Conservation (phyloP, 257 asterid genomes). For the Oldenlandia corymbosa region DNA sequence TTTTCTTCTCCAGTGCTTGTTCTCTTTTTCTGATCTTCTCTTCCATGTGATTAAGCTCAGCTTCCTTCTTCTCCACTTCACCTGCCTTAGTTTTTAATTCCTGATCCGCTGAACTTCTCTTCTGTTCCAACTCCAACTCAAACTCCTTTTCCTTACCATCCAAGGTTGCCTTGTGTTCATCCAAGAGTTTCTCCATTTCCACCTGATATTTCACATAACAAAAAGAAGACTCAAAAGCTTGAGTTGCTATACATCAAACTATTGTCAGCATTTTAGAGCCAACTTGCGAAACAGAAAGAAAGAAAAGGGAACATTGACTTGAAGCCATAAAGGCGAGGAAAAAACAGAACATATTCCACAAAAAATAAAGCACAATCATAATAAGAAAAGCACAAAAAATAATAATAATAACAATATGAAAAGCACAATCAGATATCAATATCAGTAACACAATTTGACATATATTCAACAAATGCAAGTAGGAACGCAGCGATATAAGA, state of each 20-base stretch:
- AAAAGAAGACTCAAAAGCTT: conserved; percentile 4
- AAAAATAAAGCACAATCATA: no score
- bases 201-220: conserved; percentile 39
- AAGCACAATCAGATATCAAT: no score
- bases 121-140: conserved; percentile 74
- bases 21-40: conserved; percentile 84
- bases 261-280: not conserved
- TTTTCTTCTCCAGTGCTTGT: conserved; percentile 68
- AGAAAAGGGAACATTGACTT: not conserved
- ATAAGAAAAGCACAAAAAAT: no score
- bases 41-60: conserved; percentile 75
- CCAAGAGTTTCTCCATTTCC: conserved; percentile 83
- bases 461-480: no score
- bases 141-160: conserved; percentile 64
- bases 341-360: no score
- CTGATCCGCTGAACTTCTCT: conserved; percentile 54
- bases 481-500: no score
- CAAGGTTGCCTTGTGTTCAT: conserved; percentile 61
- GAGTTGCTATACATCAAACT: no score
- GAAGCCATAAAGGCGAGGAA: not conserved
- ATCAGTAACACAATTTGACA: no score
- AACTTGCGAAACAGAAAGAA: not conserved
- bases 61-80: conserved; percentile 78
- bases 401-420: no score
- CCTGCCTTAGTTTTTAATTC: conserved; percentile 58